A percentile compares a stretch with the other conserved stretches of the same genome.
Conservation (phyloP, 2,329 filamentous ascomycete genomes). For the Cladosporium sp. region DNA sequence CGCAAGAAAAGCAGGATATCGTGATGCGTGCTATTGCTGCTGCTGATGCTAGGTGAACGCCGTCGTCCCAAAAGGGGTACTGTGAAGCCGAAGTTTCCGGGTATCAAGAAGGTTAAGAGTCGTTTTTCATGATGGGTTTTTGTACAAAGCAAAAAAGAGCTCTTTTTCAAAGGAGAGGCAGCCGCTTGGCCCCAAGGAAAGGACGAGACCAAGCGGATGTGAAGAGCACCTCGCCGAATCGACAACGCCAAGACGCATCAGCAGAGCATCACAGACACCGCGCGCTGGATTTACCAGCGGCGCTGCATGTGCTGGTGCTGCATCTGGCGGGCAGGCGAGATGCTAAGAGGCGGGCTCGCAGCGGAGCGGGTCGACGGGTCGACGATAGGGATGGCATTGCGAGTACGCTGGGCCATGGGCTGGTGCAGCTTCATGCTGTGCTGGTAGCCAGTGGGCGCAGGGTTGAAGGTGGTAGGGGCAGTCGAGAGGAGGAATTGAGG, state of each 20-base stretch:
- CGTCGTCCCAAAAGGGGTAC: constrained; percentile 13
- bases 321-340: constrained; percentile 60
- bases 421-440: constrained; percentile 78
- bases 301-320: constrained; percentile 51
- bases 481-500: constrained; percentile 69
- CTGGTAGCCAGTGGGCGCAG: constrained; percentile 59
- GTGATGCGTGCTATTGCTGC: constrained; percentile 9
- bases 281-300: constrained; percentile 40
- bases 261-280: constrained; percentile 13
- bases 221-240: constrained; percentile 22
- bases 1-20: constrained; percentile 13
- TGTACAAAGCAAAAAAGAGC: constrained; percentile 11
- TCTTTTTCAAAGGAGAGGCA: not conserved
- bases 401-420: constrained; percentile 79
- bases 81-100: constrained; percentile 13
- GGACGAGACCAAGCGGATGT: constrained; percentile 7
- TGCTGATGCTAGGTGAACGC: constrained; percentile 11
- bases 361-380: constrained; percentile 91
- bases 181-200: not conserved
- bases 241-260: constrained; percentile 17
- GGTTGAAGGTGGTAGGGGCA: constrained; percentile 40
- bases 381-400: constrained; percentile 96
- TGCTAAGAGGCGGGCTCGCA: constrained; percentile 77
- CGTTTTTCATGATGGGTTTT: constrained; percentile 6
- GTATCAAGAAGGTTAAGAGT: constrained; percentile 13